Conservation (phyloP, 495 filamentous ascomycete species). For the Neurospora hispaniola region DNA sequence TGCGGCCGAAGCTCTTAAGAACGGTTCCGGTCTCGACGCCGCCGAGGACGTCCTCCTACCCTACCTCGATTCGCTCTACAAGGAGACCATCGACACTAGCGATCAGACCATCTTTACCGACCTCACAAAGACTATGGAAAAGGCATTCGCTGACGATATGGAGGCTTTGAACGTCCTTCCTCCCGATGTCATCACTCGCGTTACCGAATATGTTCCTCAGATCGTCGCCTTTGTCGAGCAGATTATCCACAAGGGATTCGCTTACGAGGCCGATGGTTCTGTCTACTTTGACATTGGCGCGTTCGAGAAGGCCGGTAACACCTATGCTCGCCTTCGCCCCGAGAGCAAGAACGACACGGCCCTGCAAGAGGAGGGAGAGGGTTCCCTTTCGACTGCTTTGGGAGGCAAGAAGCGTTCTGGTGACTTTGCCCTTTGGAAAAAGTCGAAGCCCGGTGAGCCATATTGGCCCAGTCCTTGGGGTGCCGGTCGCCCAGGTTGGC, state of each 20-base stretch:
- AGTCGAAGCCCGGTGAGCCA: slow-evolving; percentile 84
- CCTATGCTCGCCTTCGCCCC: slow-evolving; percentile 77
- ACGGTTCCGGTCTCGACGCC: slow-evolving; percentile 31
- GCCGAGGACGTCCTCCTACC: slow-evolving; percentile 66
- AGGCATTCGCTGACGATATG: slow-evolving; percentile 78
- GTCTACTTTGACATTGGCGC: slow-evolving; percentile 91
- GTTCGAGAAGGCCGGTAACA: slow-evolving; percentile 74
- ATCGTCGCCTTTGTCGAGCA: slow-evolving; percentile 61
- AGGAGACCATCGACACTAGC: slow-evolving; percentile 58
- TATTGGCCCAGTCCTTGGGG: slow-evolving; percentile 85
- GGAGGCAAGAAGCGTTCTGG: slow-evolving; percentile 57
- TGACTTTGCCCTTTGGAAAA: slow-evolving; percentile 95
- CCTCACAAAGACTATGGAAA: slow-evolving; percentile 73
- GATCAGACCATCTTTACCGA: slow-evolving; percentile 64
- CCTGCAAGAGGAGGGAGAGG: slow-evolving; percentile 82
- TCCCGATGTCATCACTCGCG: slow-evolving; percentile 73
- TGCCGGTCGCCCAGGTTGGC: slow-evolving; percentile 83
- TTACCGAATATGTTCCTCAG: slow-evolving; percentile 79
- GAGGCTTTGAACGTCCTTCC: slow-evolving; percentile 71
- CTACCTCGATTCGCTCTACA: slow-evolving; percentile 72
- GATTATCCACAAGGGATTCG: slow-evolving; percentile 77
- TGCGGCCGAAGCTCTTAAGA: slow-evolving; percentile 46
- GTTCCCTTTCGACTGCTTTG: slow-evolving; percentile 60
- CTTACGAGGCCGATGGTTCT: slow-evolving; percentile 75
- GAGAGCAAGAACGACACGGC: slow-evolving; percentile 77